Conservation (phyloP, 495 filamentous ascomycete species). For the Elaphomyces granulatus region DNA sequence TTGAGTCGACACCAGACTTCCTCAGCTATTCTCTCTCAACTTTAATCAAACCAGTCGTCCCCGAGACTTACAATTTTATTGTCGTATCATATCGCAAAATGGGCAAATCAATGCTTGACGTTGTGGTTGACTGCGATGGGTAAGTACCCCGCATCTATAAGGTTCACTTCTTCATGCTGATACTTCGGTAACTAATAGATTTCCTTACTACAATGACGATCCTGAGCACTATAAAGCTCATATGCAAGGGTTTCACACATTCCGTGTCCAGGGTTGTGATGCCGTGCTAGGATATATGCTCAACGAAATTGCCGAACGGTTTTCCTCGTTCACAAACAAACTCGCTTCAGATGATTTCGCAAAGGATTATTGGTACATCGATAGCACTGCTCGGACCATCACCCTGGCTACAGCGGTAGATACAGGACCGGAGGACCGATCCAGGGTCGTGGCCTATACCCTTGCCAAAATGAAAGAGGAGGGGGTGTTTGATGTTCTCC, state of each 20-base stretch:
- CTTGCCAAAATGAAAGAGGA: constrained; percentile 48
- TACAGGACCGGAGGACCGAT: constrained; percentile 42
- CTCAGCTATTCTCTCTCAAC: no score
- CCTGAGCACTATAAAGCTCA: constrained; percentile 34
- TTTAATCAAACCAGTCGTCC: no score
- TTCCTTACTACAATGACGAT: constrained; percentile 49
- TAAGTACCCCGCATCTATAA: constrained; percentile 2
- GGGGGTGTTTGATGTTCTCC: constrained; percentile 53
- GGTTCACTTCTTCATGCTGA: not conserved
- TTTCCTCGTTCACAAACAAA: constrained; percentile 35
- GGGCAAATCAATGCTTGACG: constrained; percentile 39
- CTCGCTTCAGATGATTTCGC: no score
- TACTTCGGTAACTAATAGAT: constrained; percentile 32
- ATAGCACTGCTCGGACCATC: constrained; percentile 33
- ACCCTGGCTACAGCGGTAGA: constrained; percentile 24
- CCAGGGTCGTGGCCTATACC: constrained; percentile 40
- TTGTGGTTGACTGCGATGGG: constrained; percentile 38
- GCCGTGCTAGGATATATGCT: constrained; percentile 49
- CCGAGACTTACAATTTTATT: no score
- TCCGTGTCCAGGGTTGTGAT: constrained; percentile 37
- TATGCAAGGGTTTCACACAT: constrained; percentile 37
- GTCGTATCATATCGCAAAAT: constrained; percentile 13
- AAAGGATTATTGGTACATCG: constrained; percentile 45
- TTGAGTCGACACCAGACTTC: no score
- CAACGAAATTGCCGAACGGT: constrained; percentile 39